phyloP scores from a whole-genome alignment of 768 basidiomycete species.

The Cystofilobasidium ferigula region DNA sequence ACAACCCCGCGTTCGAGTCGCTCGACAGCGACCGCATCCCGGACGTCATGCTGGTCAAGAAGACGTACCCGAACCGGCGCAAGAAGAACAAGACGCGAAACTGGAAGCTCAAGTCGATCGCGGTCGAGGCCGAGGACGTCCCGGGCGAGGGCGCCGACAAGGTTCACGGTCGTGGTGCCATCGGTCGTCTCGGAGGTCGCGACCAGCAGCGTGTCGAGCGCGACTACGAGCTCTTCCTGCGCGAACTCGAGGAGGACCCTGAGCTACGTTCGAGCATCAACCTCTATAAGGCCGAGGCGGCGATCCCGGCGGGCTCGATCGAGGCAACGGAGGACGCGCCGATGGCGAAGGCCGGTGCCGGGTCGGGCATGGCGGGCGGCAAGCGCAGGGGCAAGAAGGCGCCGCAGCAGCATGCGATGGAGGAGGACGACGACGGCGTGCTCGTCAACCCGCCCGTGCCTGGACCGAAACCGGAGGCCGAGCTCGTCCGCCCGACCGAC shows the following conservation, averaged over 20 bases:
- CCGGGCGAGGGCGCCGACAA: constrained; percentile 50
- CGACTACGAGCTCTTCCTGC: constrained; percentile 91
- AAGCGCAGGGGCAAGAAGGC: constrained; percentile 40
- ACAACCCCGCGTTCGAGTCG: constrained; percentile 69
- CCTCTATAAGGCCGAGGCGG: constrained; percentile 56
- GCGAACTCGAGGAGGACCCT: constrained; percentile 86
- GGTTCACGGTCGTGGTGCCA: constrained; percentile 55
- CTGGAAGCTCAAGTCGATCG: constrained; percentile 86
- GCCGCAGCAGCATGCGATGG: constrained; percentile 23
- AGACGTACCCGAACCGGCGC: constrained; percentile 82
- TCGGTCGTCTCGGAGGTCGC: constrained; percentile 77
- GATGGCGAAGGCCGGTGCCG: constrained; percentile 31
- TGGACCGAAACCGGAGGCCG: constrained; percentile 24
- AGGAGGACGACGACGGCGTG: constrained; percentile 30
- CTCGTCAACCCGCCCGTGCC: constrained; percentile 2
- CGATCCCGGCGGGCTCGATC: constrained; percentile 36
- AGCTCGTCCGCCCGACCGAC: constrained; percentile 23
- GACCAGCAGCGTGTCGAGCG: constrained; percentile 88
- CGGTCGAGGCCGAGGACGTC: constrained; percentile 79
- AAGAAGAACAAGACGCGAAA: constrained; percentile 76
- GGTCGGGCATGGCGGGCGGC: constrained; percentile 19
- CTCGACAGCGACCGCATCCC: constrained; percentile 58
- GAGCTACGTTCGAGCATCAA: constrained; percentile 80
- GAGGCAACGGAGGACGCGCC: constrained; percentile 43
- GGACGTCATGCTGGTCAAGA: constrained; percentile 85